Evolutionary conservation across 2,329 filamentous ascomycete species (phyloP), one percentile per base, ranked within the genome.

Genomic region (Colletotrichum sansevieriae): DNA sequence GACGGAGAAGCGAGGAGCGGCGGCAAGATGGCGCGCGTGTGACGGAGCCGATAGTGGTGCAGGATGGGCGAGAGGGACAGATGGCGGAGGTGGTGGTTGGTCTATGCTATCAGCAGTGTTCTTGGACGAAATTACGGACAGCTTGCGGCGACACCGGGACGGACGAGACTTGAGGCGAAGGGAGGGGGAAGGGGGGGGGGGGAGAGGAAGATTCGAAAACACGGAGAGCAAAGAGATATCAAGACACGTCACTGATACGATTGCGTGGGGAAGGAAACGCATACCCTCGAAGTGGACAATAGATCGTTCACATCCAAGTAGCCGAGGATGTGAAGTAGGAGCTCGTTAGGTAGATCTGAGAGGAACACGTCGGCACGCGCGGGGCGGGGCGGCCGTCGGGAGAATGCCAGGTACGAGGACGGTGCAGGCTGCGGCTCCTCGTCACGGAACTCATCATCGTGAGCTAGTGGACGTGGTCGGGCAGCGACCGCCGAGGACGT

Each of bases 1-100:
- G 82, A 84, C 4, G 88, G 84, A 6, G 85, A 86, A 8, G 81
- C 80, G 11, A 93, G 83, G 37, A 88, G 81, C 15, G 85, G 84
- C 4, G 85, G 82, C 3, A 93, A 84, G 4, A 83, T 77, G 39
- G 80, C 73, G 41, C 88, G 87, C 41, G 83, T 86, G 71, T 81
- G 84, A 57, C 85, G 88, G 20, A 92, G 85, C 54, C 91, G 90
- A 71, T 85, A 82, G 61, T 81, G 81, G 75, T 92, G 91, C 15
- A 93, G 81, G 63, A 92, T 83, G n/a, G 90, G 91, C 47, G 90
- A 84, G 49, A 88, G 82, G 25, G 88, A 89, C 56, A 93, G 83
- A 49, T 78, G 76, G 71, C 90, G 88, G 59, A 93, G 83, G 68
- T 85, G 85, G 75, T 87, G 90, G 69, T 83, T 90, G 44, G 86